Evolutionary conservation across 768 basidiomycete species (phyloP), one percentile per base, ranked within the genome.

Genomic region (Boletellus emodensis): DNA sequence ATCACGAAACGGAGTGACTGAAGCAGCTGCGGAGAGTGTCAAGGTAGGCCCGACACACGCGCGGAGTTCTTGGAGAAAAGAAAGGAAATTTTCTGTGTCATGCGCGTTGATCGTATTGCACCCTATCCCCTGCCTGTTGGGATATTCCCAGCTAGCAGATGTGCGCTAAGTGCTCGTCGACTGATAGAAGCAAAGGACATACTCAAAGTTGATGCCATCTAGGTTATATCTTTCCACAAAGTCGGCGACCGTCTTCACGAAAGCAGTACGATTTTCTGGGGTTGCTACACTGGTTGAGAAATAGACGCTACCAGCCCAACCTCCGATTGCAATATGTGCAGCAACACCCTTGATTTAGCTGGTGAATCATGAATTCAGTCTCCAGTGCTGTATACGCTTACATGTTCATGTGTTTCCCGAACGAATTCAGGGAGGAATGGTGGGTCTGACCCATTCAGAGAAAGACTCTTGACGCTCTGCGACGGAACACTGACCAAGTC

Each of bases 141-240:
- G 92, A 62, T 87, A 93, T 68, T 95, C 93, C 91, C 92, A 94
- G 60, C 90, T 92, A 46, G 36, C 13, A 47, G 52, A 72, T 18
- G 15, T n/a, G 13, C 1, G 14, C 3, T 66, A 6, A 61, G 17
- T 22, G 1, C 1, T 39, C n/a, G 17, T 17, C 32, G 7, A 40
- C 15, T 4, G 11, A 33, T 4, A 28, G 2, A 42, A 42, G 18
- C 12, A 8, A 7, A 20, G 10, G 4, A 46, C 63, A 1, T 47
- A 70, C 67, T 64, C 62, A 33, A 69, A 65, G 18, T 57, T 78
- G 43, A 87, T 65, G 13, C 84, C 83, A 52, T 83, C 82, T 1
- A 87, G 65, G 0, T 67, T 38, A 61, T 84, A 84, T 44, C 78
- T 47, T 1, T 63, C 53, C 2, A 74, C 80, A 10, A 88, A 67